Conservation (phyloP, 306 rosid species). For the Vicia sativa region DNA sequence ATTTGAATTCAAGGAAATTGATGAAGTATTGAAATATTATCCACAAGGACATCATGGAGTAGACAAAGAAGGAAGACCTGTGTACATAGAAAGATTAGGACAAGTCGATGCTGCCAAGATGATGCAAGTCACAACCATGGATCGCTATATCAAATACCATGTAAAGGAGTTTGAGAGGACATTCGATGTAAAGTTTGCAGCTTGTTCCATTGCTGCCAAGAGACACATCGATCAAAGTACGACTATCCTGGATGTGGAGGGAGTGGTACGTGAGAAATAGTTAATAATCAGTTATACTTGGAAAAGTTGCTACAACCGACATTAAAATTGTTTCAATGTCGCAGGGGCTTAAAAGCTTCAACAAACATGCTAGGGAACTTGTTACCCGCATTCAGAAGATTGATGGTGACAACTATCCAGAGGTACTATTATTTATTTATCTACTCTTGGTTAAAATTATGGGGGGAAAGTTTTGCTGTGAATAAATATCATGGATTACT, state of each 20-base stretch:
- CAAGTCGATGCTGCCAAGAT: slow-evolving; percentile 68
- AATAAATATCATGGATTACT: slow-evolving; percentile 15
- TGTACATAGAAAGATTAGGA: slow-evolving; percentile 84
- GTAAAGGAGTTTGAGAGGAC: slow-evolving; percentile 87
- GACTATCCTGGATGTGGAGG: slow-evolving; percentile 90
- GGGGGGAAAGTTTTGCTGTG: background rate
- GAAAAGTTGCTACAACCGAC: background rate
- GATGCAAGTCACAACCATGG: slow-evolving; percentile 87
- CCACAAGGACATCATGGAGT: slow-evolving; percentile 97
- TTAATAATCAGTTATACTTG: background rate
- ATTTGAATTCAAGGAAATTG: slow-evolving; percentile 74
- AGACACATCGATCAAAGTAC: slow-evolving; percentile 94
- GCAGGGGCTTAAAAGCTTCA: slow-evolving; percentile 88
- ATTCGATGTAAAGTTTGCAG: slow-evolving; percentile 74
- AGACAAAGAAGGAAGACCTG: slow-evolving; percentile 93
- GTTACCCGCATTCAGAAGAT: slow-evolving; percentile 71
- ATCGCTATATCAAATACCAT: slow-evolving; percentile 80
- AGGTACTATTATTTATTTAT: slow-evolving; percentile 50
- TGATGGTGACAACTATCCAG: slow-evolving; percentile 91
- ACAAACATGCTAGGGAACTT: slow-evolving; percentile 81
- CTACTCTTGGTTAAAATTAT: slow-evolving; percentile 18
- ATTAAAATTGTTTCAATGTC: slow-evolving; percentile 15
- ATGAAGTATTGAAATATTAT: slow-evolving; percentile 70
- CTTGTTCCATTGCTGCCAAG: slow-evolving; percentile 89
- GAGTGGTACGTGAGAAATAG: slow-evolving; percentile 72